Conservation (phyloP, 495 filamentous ascomycete genomes). For the Antarctomyces pellizariae region DNA sequence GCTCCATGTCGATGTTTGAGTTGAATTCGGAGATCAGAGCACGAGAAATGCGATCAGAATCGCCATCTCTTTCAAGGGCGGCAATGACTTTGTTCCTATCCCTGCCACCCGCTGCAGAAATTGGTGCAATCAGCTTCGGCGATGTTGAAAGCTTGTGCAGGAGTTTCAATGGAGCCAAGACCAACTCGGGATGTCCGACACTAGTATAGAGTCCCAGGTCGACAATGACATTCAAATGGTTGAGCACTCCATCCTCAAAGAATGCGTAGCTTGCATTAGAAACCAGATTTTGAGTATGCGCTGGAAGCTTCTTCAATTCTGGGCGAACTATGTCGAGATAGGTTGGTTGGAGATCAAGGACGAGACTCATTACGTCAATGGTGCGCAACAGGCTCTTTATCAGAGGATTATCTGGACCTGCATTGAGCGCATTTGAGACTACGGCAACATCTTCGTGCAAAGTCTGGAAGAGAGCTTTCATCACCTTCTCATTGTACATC, state of each 20-base stretch:
- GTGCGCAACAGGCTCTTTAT: constrained; percentile 48
- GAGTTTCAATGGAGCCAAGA: constrained; percentile 51
- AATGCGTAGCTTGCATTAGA: constrained; percentile 52
- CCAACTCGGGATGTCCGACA: constrained; percentile 50
- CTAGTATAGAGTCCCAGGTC: constrained; percentile 67
- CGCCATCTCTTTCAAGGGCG: constrained; percentile 45
- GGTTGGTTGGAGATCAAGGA: constrained; percentile 71
- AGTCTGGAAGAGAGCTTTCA: constrained; percentile 50
- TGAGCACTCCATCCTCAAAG: constrained; percentile 80
- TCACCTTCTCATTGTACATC: constrained; percentile 82
- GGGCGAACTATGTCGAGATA: constrained; percentile 74
- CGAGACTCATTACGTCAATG: constrained; percentile 56
- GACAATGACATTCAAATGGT: constrained; percentile 49
- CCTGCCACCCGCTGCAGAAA: constrained; percentile 22
- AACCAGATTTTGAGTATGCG: constrained; percentile 16
- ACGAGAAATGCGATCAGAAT: constrained; percentile 42
- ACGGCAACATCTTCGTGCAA: constrained; percentile 47
- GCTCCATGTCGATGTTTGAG: constrained; percentile 35
- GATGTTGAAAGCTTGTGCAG: constrained; percentile 71
- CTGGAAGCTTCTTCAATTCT: constrained; percentile 29
- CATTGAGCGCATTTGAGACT: constrained; percentile 38
- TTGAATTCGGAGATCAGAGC: constrained; percentile 42
- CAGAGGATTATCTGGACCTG: constrained; percentile 46
- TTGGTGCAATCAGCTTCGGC: constrained; percentile 38
- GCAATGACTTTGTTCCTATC: constrained; percentile 60